A percentile compares a stretch with the other conserved stretches of the same genome.
Conservation (phyloP, 164 flowering plant genomes). For the Magnolia sinica region DNA sequence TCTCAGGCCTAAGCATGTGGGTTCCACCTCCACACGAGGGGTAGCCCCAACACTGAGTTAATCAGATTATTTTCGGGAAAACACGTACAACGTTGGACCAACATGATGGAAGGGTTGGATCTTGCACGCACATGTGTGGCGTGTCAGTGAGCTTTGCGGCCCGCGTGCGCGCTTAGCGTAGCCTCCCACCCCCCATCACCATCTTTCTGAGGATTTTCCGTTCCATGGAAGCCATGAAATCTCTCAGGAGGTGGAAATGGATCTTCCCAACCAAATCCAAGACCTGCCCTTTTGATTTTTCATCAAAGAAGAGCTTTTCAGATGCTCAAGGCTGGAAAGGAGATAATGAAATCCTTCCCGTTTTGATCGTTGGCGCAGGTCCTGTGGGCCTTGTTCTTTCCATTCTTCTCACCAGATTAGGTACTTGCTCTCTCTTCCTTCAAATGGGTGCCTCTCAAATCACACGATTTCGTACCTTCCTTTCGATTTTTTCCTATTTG, state of each 20-base stretch:
- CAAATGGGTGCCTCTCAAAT: background rate
- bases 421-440: conserved; percentile 26
- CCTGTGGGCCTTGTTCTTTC: conserved; percentile 96
- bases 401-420: conserved; percentile 77
- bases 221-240: background rate
- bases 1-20: too few species aligned
- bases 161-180: too few species aligned
- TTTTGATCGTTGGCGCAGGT: conserved; percentile 91
- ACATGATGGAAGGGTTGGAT: too few species aligned
- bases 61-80: too few species aligned
- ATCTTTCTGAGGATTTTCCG: background rate
- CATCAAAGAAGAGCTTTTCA: conserved; percentile 30
- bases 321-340: background rate
- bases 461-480: background rate
- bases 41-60: too few species aligned
- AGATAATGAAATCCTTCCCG: conserved; percentile 37
- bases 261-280: conserved; percentile 8
- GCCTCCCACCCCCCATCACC: too few species aligned
- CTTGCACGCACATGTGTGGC: too few species aligned
- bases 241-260: background rate
- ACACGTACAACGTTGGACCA: too few species aligned
- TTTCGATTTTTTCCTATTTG: background rate
- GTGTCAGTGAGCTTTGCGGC: too few species aligned
- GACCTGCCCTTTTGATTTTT: conserved; percentile 12
- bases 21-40: too few species aligned